Percentiles rank a stretch among this genome's conserved stretches.
These are phyloP conservation scores for Vaccinium myrtillus DNA, from an alignment of 148 eudicot species.

Conservation along the genomic window DNA sequence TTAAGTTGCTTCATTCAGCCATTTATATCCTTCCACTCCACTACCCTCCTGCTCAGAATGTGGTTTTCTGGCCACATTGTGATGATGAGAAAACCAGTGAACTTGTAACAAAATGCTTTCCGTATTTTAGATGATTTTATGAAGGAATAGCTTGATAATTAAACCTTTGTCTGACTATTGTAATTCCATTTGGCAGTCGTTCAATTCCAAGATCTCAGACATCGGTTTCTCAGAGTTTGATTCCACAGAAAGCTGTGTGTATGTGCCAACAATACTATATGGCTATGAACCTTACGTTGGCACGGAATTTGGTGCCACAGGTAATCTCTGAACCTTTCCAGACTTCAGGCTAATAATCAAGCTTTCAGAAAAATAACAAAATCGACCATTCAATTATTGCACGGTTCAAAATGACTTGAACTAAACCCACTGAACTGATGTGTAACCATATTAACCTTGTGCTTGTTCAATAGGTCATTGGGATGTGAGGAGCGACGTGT, in stretches of 20 bases:
- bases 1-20: too few species aligned
- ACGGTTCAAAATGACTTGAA: not conserved
- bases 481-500: constrained; percentile 76
- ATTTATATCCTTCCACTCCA: not conserved
- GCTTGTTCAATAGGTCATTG: constrained; percentile 53
- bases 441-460: constrained; percentile 1
- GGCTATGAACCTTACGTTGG: constrained; percentile 55
- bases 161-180: not conserved
- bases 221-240: constrained; percentile 71
- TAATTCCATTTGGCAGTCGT: constrained; percentile 39
- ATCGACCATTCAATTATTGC: not conserved
- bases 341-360: not conserved
- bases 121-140: not conserved
- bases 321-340: constrained; percentile 29
- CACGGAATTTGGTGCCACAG: constrained; percentile 83
- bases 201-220: constrained; percentile 79
- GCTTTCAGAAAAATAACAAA: not conserved
- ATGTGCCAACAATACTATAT: constrained; percentile 63
- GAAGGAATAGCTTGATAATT: not conserved
- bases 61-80: constrained; percentile 70
- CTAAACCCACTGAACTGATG: not conserved
- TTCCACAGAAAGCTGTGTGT: constrained; percentile 63
- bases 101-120: constrained; percentile 25
- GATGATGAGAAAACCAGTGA: constrained; percentile 62
- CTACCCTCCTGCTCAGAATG: too few species aligned